A percentile compares a stretch with the other conserved stretches of the same genome.
Conservation (phyloP, 108 stramenopile genomes). For the Seminavis robusta region DNA sequence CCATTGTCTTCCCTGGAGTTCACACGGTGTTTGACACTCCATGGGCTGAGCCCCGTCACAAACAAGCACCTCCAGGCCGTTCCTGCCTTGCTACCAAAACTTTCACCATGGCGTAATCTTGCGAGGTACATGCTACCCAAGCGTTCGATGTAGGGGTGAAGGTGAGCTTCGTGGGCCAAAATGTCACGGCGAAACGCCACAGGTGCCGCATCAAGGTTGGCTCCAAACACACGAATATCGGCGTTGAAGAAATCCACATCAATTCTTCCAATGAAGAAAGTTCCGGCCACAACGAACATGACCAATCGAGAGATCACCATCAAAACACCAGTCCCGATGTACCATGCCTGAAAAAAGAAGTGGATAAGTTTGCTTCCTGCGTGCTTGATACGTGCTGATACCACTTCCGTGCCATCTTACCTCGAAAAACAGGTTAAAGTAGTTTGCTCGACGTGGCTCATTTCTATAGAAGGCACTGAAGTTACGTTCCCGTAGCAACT, state of each 20-base stretch:
- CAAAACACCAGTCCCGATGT: conserved; percentile 30
- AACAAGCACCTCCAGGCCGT: conserved; percentile 22
- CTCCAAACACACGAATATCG: too few relatives aligned
- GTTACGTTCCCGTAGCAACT: too few relatives aligned
- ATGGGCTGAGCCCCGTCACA: conserved; percentile 49
- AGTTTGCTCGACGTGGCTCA: too few relatives aligned
- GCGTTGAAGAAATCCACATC: conserved; percentile 58
- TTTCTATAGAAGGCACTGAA: too few relatives aligned
- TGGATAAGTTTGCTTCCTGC: too few relatives aligned
- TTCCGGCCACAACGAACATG: conserved; percentile 24
- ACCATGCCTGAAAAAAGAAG: too few relatives aligned
- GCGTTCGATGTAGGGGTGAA: conserved; percentile 67
- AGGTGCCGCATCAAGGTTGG: too few relatives aligned
- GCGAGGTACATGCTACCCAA: conserved; percentile 55
- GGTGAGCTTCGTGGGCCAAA: conserved; percentile 41
- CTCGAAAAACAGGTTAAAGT: too few relatives aligned
- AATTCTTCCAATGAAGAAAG: conserved; percentile 28
- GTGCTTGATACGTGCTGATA: too few relatives aligned
- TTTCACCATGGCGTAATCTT: conserved; percentile 41
- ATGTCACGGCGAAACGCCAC: too few relatives aligned
- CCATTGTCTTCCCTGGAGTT: too few relatives aligned
- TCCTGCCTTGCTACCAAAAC: conserved; percentile 27
- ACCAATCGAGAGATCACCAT: conserved; percentile 24
- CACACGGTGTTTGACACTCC: conserved; percentile 40
- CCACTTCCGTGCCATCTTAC: too few relatives aligned